These are phyloP conservation scores for Curvularia sp. DNA, from an alignment of 2,329 filamentous ascomycete genomes.

Conservation along the genomic window DNA sequence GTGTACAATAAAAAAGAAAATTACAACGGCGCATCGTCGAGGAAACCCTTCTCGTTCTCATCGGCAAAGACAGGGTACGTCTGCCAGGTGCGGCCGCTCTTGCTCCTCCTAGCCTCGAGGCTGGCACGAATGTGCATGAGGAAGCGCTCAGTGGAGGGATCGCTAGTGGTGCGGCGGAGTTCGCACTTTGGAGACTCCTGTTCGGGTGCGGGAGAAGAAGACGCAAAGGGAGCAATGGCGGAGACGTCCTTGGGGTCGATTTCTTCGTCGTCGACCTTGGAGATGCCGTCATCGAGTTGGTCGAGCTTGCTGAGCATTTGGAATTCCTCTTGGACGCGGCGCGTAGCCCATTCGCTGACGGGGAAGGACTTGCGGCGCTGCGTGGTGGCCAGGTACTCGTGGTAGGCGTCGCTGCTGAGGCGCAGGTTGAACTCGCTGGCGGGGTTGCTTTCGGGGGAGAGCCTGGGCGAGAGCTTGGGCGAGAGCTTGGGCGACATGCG, in stretches of 20 bases:
- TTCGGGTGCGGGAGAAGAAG: background rate
- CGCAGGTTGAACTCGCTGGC: constrained; percentile 12
- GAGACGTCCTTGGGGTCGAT: background rate
- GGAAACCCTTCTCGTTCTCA: constrained; percentile 21
- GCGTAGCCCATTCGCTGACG: constrained; percentile 4
- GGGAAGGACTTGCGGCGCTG: constrained; percentile 22
- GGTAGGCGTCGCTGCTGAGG: constrained; percentile 8
- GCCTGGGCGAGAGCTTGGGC: background rate
- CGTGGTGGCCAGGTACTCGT: constrained; percentile 17
- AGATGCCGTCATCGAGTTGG: background rate
- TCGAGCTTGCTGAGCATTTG: constrained; percentile 10
- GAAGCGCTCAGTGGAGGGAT: constrained; percentile 18
- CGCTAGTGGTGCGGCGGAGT: constrained; percentile 12
- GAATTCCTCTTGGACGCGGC: constrained; percentile 7
- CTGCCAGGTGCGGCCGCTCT: constrained; percentile 8
- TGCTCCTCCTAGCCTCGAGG: constrained; percentile 18
- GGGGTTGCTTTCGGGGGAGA: background rate
- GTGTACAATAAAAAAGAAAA: background rate
- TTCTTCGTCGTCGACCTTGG: background rate
- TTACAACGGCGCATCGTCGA: constrained; percentile 20
- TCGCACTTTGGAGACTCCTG: background rate
- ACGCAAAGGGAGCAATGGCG: background rate
- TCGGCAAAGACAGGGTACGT: constrained; percentile 20
- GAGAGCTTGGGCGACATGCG: background rate
- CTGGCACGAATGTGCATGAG: constrained; percentile 24